phyloP scores from a whole-genome alignment of 1,284 basidiomycete species.

The Stereum hirsutum region DNA sequence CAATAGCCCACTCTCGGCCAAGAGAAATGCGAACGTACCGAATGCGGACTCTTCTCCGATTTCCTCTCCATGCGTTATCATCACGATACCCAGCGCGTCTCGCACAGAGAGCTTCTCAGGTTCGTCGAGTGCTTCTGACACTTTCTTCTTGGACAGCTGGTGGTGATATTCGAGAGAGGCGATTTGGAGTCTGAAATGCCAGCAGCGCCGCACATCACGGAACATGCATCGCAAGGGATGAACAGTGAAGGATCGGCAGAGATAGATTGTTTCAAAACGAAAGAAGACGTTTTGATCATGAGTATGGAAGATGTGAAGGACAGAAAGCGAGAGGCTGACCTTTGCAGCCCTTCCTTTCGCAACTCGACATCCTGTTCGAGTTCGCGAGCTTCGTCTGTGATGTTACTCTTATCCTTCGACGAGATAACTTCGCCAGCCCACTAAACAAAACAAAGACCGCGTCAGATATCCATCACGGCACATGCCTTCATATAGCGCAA shows the following conservation, averaged over 20 bases:
- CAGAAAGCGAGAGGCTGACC: constrained; percentile 18
- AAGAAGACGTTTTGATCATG: not conserved
- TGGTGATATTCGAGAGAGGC: constrained; percentile 56
- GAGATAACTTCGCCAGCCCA: constrained; percentile 28
- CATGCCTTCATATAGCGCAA: not conserved
- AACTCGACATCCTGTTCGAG: constrained; percentile 26
- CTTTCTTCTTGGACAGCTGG: constrained; percentile 58
- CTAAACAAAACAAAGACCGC: constrained; percentile 6
- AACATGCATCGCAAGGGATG: no score
- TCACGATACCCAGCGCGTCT: constrained; percentile 75
- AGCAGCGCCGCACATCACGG: no score
- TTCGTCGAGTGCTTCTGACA: constrained; percentile 45
- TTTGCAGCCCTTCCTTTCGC: constrained; percentile 23
- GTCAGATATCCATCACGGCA: no score
- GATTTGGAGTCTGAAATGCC: constrained; percentile 40
- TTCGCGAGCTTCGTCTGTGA: constrained; percentile 29
- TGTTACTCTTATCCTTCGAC: constrained; percentile 23
- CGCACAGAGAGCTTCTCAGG: constrained; percentile 60
- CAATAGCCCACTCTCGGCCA: not conserved
- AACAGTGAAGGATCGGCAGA: no score
- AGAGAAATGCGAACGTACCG: constrained; percentile 31
- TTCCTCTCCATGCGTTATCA: constrained; percentile 81
- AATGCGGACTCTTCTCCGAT: constrained; percentile 66
- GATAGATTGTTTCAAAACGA: no score
- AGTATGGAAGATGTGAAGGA: no score